Base-by-base conservation (phyloP, 1,139 yeast species). In the Kluyveromyces sp. region DNA sequence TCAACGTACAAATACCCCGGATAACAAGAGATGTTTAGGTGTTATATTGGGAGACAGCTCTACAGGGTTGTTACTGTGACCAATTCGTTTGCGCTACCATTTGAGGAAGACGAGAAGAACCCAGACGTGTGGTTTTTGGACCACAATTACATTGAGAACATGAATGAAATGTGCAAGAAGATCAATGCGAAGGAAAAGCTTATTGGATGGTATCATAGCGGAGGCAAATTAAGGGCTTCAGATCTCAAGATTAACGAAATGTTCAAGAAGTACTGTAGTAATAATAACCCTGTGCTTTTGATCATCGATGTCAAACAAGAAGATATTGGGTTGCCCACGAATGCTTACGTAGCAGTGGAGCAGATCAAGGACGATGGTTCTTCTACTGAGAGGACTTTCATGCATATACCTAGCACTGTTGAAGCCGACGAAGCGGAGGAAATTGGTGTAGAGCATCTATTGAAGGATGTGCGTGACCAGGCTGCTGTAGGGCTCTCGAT, bases 381-480 rank as follows among this genome's bases (percentile, higher is more conserved):
- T 1, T 81, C 92, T 3, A 87, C 96, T 3, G 96, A 89, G 62
- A 83, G 83, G 68, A 90, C 97, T 1, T 92, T 92, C 70, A 80
- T 88, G 37, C 98, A 94, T 67, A 83, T 90, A 36, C 96, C 97
- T 10, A 86, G 96, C 10, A 74, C 80, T 32, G 89, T 94, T 53
- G 95, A 88, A 63, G 99, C 99, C 3, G 98, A 94, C 65, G 98
- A 94, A 65, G 98, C 98, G 3, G 98, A 94, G 68, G 99, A 94
- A 68, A 94, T 94, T 57, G 98, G 98, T 52, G 99, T 94, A 7
- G 99, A 94, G 65, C 99, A 94, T 63, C 70, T 94, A 52, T 71
- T 94, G 53, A 81, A 97, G 60, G 98, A 94, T 61, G 88, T 89
- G 36, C 80, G 97, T 59, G 97, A 92, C 64, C 97, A 90, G 58